Evolutionary conservation across 495 filamentous ascomycete genomes (phyloP).

Genomic region (Thermochaetoides thermophila): DNA sequence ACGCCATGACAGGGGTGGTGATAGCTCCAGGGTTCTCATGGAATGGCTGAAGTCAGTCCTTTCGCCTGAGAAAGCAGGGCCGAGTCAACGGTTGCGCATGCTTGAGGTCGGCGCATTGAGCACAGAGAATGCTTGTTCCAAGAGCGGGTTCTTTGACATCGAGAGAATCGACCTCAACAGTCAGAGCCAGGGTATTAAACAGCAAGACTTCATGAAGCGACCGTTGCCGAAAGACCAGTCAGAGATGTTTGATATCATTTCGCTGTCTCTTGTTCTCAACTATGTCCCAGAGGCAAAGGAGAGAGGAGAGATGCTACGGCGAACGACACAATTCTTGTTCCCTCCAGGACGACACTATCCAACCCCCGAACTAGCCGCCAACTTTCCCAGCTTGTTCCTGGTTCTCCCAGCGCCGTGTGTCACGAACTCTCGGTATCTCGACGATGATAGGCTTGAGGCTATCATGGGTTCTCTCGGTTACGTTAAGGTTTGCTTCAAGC

Average conservation of each 20-base stretch:
- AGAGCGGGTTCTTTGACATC: slow-evolving; percentile 51
- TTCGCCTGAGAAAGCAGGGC: slow-evolving; percentile 13
- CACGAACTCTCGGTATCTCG: slow-evolving; percentile 80
- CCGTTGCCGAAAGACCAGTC: slow-evolving; percentile 47
- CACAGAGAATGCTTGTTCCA: slow-evolving; percentile 69
- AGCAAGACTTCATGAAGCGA: slow-evolving; percentile 91
- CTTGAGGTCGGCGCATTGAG: slow-evolving; percentile 87
- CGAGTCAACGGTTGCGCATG: slow-evolving; percentile 37
- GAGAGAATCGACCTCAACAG: slow-evolving; percentile 84
- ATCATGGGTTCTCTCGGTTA: slow-evolving; percentile 76
- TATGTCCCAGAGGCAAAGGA: slow-evolving; percentile 65
- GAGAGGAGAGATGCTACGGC: slow-evolving; percentile 76
- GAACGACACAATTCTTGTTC: slow-evolving; percentile 52
- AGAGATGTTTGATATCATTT: slow-evolving; percentile 75
- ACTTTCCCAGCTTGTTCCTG: slow-evolving; percentile 71
- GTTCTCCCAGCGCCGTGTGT: slow-evolving; percentile 84
- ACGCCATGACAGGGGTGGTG: slow-evolving; percentile 68
- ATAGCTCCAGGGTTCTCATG: slow-evolving; percentile 74
- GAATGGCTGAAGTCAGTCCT: slow-evolving; percentile 55
- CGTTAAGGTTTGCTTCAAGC: slow-evolving; percentile 44
- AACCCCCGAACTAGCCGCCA: slow-evolving; percentile 13
- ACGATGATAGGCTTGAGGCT: slow-evolving; percentile 48
- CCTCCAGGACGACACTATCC: slow-evolving; percentile 8
- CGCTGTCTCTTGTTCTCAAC: slow-evolving; percentile 89
- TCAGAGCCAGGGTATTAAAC: slow-evolving; percentile 59